Conservation (phyloP, 352 stramenopile genomes). For the Phytopythium aichiense region DNA sequence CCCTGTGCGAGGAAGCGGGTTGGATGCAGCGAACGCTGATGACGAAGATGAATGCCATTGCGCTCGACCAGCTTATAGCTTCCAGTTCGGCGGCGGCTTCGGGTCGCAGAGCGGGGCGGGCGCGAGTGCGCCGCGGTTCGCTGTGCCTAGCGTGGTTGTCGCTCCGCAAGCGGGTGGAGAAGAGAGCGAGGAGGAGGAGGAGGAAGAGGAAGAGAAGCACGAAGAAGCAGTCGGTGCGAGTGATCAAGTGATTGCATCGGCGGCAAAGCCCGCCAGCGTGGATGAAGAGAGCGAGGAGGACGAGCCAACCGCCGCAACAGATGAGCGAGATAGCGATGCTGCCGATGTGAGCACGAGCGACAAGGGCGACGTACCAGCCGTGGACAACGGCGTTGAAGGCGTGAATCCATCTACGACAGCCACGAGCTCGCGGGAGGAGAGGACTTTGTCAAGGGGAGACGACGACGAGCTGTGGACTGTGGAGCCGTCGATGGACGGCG, state of each 20-base stretch:
- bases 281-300: slow-evolving; percentile 16
- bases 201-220: slow-evolving; percentile 18
- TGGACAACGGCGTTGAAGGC: not conserved
- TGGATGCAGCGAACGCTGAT: not conserved
- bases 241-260: not conserved
- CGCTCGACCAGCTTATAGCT: slow-evolving; percentile 32
- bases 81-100: slow-evolving; percentile 43
- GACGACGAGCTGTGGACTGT: slow-evolving; percentile 30
- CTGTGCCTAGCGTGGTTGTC: slow-evolving; percentile 18
- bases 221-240: slow-evolving; percentile 11
- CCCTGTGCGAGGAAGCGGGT: not conserved
- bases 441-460: slow-evolving; percentile 5
- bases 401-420: not conserved
- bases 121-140: slow-evolving; percentile 21
- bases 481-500: slow-evolving; percentile 37
- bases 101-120: slow-evolving; percentile 14
- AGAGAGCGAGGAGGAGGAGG: slow-evolving; percentile 31
- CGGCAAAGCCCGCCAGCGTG: slow-evolving; percentile 10
- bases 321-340: not conserved
- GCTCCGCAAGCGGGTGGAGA: slow-evolving; percentile 11
- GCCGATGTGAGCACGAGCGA: not conserved
- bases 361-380: not conserved
- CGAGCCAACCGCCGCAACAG: not conserved
- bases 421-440: not conserved
- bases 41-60: not conserved